Conservation (phyloP, 2,329 filamentous ascomycete species). For the Hyphodiscus sp. region DNA sequence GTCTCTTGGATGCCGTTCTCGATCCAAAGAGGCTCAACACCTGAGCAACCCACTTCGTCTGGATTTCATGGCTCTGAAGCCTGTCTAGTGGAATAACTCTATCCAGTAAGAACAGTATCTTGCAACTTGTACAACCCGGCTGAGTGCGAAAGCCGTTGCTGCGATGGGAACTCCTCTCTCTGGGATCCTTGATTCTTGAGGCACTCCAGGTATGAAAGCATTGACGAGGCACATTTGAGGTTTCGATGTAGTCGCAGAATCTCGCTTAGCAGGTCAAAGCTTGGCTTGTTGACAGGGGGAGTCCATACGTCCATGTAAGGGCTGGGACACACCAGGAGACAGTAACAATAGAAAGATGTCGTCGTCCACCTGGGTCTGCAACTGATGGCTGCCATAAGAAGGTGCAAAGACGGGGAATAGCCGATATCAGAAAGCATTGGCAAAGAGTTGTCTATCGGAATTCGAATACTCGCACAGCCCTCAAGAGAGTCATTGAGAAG, state of each 20-base stretch:
- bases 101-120: not conserved
- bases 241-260: conserved; percentile 28
- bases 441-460: not conserved
- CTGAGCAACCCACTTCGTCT: conserved; percentile 9
- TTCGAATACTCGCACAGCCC: not conserved
- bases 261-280: conserved; percentile 22
- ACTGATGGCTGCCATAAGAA: not conserved
- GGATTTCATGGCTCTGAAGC: conserved; percentile 5
- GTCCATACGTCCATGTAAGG: conserved; percentile 22
- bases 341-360: conserved; percentile 4
- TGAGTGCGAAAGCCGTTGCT: not conserved
- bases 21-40: conserved; percentile 10
- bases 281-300: conserved; percentile 5
- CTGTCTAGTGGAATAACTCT: not conserved
- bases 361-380: too few species aligned
- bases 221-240: conserved; percentile 22
- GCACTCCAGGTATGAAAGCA: conserved; percentile 21
- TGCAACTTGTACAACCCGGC: not conserved
- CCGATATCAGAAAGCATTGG: not conserved
- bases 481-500: not conserved
- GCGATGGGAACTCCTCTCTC: conserved; percentile 9
- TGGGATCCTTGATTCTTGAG: conserved; percentile 10
- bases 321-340: conserved; percentile 2
- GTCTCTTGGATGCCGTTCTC: not conserved
- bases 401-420: not conserved